Evolutionary conservation across 208 protist genomes (phyloP).

Genomic region (Trypanosoma conorhini): DNA sequence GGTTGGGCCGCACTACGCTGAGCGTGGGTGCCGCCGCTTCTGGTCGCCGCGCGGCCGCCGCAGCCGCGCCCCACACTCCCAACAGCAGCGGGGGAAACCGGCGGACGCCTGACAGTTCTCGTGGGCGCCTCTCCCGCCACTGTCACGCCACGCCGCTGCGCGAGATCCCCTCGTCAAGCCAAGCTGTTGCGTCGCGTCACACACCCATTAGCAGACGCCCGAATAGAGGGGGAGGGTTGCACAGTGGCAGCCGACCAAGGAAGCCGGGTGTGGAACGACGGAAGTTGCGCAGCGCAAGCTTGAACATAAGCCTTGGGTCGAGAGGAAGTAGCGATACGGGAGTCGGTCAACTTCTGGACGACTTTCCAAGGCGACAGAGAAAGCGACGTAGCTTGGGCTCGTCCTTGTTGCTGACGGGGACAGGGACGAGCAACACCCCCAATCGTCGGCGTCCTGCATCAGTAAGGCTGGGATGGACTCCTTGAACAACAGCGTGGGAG

Average conservation of each 20-base stretch:
- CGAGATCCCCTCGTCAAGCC: neutral
- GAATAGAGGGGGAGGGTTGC: neutral
- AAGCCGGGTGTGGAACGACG: neutral
- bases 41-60: neutral
- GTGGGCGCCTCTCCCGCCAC: neutral
- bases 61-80: neutral
- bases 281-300: slow-evolving; percentile 9
- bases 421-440: slow-evolving; percentile 13
- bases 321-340: slow-evolving; percentile 10
- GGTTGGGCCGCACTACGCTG: neutral
- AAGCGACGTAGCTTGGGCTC: slow-evolving; percentile 10
- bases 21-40: neutral
- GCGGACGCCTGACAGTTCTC: slow-evolving; percentile 7
- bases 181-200: neutral
- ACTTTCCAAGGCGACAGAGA: neutral
- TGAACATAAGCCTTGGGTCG: slow-evolving; percentile 1
- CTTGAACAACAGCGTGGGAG: neutral
- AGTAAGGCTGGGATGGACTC: neutral
- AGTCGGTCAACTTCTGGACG: neutral
- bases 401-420: slow-evolving; percentile 1
- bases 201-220: neutral
- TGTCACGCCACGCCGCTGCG: slow-evolving; percentile 1
- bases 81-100: neutral
- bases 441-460: slow-evolving; percentile 11
- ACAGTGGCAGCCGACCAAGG: neutral